Evolutionary conservation across 495 filamentous ascomycete species (phyloP).

Genomic region (Neurospora hispaniola): DNA sequence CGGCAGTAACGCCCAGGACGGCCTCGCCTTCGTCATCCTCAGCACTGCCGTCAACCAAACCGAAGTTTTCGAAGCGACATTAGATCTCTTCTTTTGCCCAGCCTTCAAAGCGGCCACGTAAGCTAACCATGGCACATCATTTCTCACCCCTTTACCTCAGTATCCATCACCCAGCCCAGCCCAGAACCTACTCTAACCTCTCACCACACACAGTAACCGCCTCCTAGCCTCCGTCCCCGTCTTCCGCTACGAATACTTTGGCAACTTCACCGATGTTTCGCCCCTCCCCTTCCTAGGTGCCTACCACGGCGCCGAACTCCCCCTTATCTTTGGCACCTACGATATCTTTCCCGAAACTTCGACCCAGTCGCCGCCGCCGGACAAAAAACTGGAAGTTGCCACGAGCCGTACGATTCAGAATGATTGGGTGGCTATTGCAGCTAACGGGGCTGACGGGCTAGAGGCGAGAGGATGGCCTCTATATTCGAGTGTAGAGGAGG

Average conservation of each 20-base stretch:
- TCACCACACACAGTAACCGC: slow-evolving; percentile 2
- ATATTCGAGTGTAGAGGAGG: neutral
- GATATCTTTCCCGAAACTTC: slow-evolving; percentile 26
- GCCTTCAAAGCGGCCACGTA: slow-evolving; percentile 10
- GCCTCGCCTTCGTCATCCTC: slow-evolving; percentile 10
- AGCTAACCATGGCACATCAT: neutral
- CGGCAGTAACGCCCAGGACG: slow-evolving; percentile 15
- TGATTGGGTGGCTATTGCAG: slow-evolving; percentile 35
- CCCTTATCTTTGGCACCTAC: slow-evolving; percentile 38
- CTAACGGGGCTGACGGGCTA: neutral
- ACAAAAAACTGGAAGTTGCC: slow-evolving; percentile 11
- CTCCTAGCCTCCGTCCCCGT: slow-evolving; percentile 24
- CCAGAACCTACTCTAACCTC: neutral
- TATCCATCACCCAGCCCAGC: neutral
- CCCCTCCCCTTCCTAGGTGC: slow-evolving; percentile 35
- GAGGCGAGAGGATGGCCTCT: neutral
- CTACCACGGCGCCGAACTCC: slow-evolving; percentile 41
- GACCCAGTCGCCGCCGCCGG: neutral
- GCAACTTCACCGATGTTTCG: slow-evolving; percentile 36
- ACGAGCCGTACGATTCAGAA: slow-evolving; percentile 28
- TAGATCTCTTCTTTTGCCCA: slow-evolving; percentile 19
- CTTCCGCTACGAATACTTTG: slow-evolving; percentile 34
- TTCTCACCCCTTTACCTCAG: neutral
- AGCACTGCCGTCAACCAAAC: slow-evolving; percentile 6
- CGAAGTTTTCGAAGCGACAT: slow-evolving; percentile 1